Conservation (phyloP, 2,329 filamentous ascomycete genomes). For the Pezicula carpinea region DNA sequence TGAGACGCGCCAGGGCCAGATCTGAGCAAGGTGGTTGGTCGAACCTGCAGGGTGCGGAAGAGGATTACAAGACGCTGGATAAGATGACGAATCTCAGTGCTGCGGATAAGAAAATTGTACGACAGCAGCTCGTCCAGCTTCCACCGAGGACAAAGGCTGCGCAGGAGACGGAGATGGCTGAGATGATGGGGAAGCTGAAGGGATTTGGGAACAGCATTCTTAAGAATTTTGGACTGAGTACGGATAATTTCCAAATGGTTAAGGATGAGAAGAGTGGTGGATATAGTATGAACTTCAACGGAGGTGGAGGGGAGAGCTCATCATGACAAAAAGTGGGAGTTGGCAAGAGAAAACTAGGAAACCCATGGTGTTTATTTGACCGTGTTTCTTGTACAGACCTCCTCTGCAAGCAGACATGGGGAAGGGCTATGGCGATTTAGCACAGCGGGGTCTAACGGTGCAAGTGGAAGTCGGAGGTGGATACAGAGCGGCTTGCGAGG, state of each 20-base stretch:
- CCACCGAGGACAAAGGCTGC: conserved; percentile 69
- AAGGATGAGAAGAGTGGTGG: conserved; percentile 87
- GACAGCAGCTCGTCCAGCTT: conserved; percentile 59
- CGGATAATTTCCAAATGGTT: conserved; percentile 90
- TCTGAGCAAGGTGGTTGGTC: conserved; percentile 73
- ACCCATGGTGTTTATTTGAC: no score
- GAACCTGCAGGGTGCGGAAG: conserved; percentile 68
- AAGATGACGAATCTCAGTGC: conserved; percentile 55
- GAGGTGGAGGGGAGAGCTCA: conserved; percentile 25
- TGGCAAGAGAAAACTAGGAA: no score
- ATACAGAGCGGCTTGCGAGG: no score
- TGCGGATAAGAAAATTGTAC: conserved; percentile 64
- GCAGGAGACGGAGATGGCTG: conserved; percentile 81
- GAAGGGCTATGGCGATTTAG: no score
- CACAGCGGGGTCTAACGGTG: no score
- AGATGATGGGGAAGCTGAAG: conserved; percentile 98
- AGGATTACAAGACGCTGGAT: conserved; percentile 71
- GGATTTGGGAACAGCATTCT: conserved; percentile 86
- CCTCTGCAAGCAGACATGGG: no score
- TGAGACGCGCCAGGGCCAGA: conserved; percentile 42
- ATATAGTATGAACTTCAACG: conserved; percentile 84
- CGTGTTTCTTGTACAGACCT: no score
- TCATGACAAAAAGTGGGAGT: not conserved
- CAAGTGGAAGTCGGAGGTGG: no score
- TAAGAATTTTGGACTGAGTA: conserved; percentile 89